Conservation (phyloP, 225 moss, liverwort and hornwort species). For the Climacium dendroides region DNA sequence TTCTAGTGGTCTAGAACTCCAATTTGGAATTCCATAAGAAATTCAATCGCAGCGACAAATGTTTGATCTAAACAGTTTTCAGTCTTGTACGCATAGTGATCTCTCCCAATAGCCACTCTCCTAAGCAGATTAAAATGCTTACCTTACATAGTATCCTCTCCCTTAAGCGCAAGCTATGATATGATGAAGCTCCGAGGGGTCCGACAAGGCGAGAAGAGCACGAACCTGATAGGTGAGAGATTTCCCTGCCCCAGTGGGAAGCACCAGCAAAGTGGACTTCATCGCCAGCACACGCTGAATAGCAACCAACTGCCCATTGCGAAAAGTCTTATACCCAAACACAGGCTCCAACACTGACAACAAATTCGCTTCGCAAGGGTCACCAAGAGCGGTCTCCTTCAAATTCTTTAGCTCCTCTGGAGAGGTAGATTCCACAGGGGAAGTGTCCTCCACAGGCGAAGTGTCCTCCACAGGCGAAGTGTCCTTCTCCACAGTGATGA, state of each 20-base stretch:
- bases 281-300: constrained; percentile 52
- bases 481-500: not conserved
- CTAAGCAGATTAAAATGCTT: not conserved
- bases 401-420: constrained; percentile 9
- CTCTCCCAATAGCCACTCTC: not conserved
- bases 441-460: not conserved
- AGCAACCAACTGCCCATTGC: constrained; percentile 59
- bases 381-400: constrained; percentile 16
- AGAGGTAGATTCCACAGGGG: not conserved
- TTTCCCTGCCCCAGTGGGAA: constrained; percentile 90
- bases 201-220: not conserved
- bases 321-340: constrained; percentile 54
- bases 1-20: not conserved
- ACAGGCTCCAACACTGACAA: constrained; percentile 32
- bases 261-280: constrained; percentile 71
- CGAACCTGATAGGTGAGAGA: constrained; percentile 91
- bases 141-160: not conserved
- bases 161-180: not conserved
- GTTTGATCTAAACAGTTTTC: not conserved
- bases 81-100: no score
- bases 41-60: not conserved
- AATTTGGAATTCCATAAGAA: not conserved
- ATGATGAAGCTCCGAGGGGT: not conserved
- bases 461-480: not conserved
- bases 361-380: constrained; percentile 46